Base-by-base conservation (phyloP, 768 basidiomycete genomes). In the Calvatia gigantea region DNA sequence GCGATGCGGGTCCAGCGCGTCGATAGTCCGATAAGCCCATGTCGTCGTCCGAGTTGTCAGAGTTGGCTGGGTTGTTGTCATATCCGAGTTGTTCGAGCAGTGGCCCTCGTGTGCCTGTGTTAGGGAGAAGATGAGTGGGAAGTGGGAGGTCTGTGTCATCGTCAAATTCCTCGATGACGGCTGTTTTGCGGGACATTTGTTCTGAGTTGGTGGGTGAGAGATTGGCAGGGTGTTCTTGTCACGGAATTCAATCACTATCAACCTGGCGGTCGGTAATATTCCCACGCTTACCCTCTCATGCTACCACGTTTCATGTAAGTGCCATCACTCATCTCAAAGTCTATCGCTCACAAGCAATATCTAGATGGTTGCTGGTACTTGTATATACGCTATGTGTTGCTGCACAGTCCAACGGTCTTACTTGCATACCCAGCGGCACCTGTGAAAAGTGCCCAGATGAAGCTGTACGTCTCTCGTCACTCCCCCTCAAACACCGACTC, bases 141-240 rank as follows among this genome's bases (percentile, higher is more conserved):
- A 95, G 76, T 0, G 92, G 90, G 14, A 95, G 81, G 67, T 96
- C 94, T 11, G 91, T 92, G 65, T 96, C 94, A 74, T 97, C 94
- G 81, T 96, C 92, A 65, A 95, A 96, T 65, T 91, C 91, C 65
- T 86, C 84, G 58, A 84, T 78, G 59, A 85, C 76, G 59, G 83
- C 84, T 65, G 83, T 73, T 68, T 84, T 78, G 62, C 86, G 86
- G 60, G 86, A 83, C 89, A 91, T 91, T 32, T 14, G 60, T 28
- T 25, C 31, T 46, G 56, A 57, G 19, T 17, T 42, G 41, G 11
- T 57, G 62, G 46, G 47, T 25, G 46, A 54, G 37, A 49, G 55
- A 14, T 38, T 21, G 51, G 46, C 21, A 35, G 25, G 51, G 38
- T 35, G 57, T 32, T 27, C 52, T 39, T 29, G 38, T 17, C 44